Evolutionary conservation across 768 basidiomycete genomes (phyloP).

Genomic region (Holtermannia corniformis): DNA sequence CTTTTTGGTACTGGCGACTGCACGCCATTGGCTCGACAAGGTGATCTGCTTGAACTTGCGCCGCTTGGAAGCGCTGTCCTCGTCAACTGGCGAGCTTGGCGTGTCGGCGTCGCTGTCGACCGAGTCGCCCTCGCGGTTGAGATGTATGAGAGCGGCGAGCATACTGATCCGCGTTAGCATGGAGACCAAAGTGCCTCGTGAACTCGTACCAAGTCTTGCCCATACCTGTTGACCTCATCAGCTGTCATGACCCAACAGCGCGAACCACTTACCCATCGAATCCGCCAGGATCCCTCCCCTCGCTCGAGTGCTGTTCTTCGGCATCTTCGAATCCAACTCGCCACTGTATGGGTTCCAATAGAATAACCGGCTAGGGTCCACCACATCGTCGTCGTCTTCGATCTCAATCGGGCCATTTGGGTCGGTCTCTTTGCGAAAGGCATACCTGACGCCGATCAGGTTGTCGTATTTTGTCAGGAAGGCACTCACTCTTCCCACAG

Average conservation of each 20-base stretch:
- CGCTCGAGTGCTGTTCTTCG: slow-evolving; percentile 64
- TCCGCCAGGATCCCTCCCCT: slow-evolving; percentile 86
- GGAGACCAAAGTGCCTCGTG: too few species aligned
- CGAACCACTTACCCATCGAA: slow-evolving; percentile 36
- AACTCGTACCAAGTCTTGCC: slow-evolving; percentile 34
- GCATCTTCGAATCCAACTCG: slow-evolving; percentile 76
- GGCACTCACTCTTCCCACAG: slow-evolving; percentile 79
- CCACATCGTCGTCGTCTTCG: slow-evolving; percentile 58
- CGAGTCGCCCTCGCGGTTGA: slow-evolving; percentile 48
- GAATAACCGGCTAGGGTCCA: slow-evolving; percentile 23
- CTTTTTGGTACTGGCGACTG: slow-evolving; percentile 41
- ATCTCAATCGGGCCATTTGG: slow-evolving; percentile 59
- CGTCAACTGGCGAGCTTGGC: slow-evolving; percentile 9
- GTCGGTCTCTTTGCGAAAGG: slow-evolving; percentile 57
- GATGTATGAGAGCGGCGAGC: slow-evolving; percentile 80
- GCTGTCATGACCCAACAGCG: not conserved
- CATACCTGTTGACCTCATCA: slow-evolving; percentile 24
- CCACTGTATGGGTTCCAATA: slow-evolving; percentile 44
- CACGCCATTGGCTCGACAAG: slow-evolving; percentile 35
- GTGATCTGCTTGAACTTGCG: slow-evolving; percentile 40
- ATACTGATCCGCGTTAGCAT: slow-evolving; percentile 42
- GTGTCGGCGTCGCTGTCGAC: too few species aligned
- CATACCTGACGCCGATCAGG: slow-evolving; percentile 53
- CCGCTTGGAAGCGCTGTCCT: slow-evolving; percentile 29
- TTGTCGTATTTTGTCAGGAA: too few species aligned